phyloP scores from a whole-genome alignment of 2,329 filamentous ascomycete genomes.

The Fusarium chuoi region DNA sequence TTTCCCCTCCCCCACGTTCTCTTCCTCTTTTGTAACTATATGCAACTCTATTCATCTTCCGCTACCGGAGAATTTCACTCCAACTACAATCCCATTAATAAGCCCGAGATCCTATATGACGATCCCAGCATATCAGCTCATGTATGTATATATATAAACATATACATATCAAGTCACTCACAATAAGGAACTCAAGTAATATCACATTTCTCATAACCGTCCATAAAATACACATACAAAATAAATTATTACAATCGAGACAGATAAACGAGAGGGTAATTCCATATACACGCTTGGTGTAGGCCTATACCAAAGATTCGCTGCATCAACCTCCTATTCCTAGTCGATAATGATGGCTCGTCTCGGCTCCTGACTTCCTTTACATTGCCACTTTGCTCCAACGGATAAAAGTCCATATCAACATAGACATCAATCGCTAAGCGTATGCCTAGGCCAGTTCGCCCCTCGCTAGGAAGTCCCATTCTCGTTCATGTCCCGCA shows the following conservation, averaged over 20 bases:
- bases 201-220: background rate
- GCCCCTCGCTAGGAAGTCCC: slow-evolving; percentile 16
- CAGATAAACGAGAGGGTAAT: slow-evolving; percentile 39
- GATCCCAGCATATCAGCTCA: background rate
- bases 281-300: slow-evolving; percentile 35
- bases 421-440: slow-evolving; percentile 22
- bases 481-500: slow-evolving; percentile 17
- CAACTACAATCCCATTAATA: background rate
- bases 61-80: slow-evolving; percentile 7
- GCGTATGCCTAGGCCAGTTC: slow-evolving; percentile 16
- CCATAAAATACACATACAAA: slow-evolving; percentile 30
- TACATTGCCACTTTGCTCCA: slow-evolving; percentile 24
- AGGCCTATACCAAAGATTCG: slow-evolving; percentile 27
- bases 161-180: background rate
- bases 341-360: background rate
- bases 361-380: slow-evolving; percentile 10
- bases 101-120: background rate
- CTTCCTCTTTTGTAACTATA: slow-evolving; percentile 12
- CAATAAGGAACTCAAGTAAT: background rate
- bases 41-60: background rate
- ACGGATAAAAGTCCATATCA: slow-evolving; percentile 1
- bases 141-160: background rate
- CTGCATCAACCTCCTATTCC: slow-evolving; percentile 10
- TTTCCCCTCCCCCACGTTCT: slow-evolving; percentile 24
- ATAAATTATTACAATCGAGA: slow-evolving; percentile 45